These are phyloP conservation scores for Cubamyces lactineus DNA, from an alignment of 768 basidiomycete species.

Conservation along the genomic window DNA sequence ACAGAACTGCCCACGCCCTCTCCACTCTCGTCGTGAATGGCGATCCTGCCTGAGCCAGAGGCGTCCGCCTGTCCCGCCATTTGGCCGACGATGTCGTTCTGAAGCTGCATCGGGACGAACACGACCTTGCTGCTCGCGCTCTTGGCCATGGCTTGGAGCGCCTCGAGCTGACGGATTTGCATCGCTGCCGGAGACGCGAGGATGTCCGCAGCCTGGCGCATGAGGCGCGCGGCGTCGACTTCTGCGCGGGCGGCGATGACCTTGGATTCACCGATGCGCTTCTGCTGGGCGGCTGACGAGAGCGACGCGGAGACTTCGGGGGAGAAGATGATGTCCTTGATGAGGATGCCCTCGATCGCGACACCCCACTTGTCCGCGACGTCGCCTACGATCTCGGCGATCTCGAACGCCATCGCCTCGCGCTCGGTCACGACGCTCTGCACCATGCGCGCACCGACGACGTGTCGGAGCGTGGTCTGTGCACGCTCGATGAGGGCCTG, in stretches of 20 bases:
- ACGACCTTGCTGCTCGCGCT: slow-evolving; percentile 88
- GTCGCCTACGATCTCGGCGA: slow-evolving; percentile 93
- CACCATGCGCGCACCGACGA: slow-evolving; percentile 93
- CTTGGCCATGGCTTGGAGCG: slow-evolving; percentile 94
- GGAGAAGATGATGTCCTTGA: slow-evolving; percentile 94
- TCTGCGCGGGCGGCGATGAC: slow-evolving; percentile 96
- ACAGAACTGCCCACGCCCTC: slow-evolving; percentile 44
- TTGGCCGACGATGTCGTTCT: slow-evolving; percentile 68
- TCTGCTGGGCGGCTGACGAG: slow-evolving; percentile 95
- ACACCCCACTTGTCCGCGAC: slow-evolving; percentile 97
- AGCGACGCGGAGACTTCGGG: slow-evolving; percentile 88
- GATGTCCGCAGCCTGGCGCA: slow-evolving; percentile 97
- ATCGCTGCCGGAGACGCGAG: slow-evolving; percentile 93
- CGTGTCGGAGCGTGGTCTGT: slow-evolving; percentile 95
- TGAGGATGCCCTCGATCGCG: slow-evolving; percentile 92
- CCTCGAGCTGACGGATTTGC: slow-evolving; percentile 97
- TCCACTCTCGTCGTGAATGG: slow-evolving; percentile 39
- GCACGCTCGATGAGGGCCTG: slow-evolving; percentile 83
- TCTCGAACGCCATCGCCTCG: slow-evolving; percentile 94
- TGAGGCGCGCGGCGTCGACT: slow-evolving; percentile 92
- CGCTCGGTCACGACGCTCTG: slow-evolving; percentile 97
- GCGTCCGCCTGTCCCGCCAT: slow-evolving; percentile 35
- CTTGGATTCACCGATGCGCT: slow-evolving; percentile 95
- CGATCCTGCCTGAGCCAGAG: slow-evolving; percentile 27
- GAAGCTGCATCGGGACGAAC: slow-evolving; percentile 92